Percentiles rank a stretch among this genome's conserved stretches.
phyloP scores from a whole-genome alignment of 2,329 filamentous ascomycete genomes.

The Ascochyta viciae-villosae region DNA sequence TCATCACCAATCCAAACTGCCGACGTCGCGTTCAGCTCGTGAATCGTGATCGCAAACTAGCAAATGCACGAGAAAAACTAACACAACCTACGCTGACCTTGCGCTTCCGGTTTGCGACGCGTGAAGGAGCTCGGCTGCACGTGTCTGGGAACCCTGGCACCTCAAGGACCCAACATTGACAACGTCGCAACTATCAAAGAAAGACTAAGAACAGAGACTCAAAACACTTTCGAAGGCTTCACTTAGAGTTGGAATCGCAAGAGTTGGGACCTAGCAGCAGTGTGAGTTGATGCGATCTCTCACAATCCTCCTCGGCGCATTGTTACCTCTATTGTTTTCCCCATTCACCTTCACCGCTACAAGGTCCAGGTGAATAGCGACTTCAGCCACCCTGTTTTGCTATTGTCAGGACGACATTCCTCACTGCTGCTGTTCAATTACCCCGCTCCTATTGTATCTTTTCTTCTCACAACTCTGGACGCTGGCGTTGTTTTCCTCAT shows the following conservation, averaged over 20 bases:
- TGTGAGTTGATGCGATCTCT: constrained; percentile 6
- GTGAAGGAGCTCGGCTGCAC: constrained; percentile 29
- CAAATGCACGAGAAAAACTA: neutral
- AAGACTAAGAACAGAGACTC: neutral
- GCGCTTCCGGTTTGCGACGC: constrained; percentile 31
- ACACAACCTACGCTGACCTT: neutral
- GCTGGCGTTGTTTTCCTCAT: neutral
- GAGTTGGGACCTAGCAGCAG: neutral
- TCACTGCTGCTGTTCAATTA: neutral
- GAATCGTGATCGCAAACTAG: neutral
- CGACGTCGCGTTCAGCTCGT: neutral
- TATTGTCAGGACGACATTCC: constrained; percentile 1
- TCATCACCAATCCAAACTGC: constrained; percentile 16
- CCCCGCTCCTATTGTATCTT: neutral
- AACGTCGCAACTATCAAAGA: constrained; percentile 19
- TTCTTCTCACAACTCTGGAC: neutral
- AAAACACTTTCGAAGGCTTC: no score
- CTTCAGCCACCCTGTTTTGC: neutral
- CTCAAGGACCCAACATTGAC: constrained; percentile 19
- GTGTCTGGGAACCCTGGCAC: constrained; percentile 33
- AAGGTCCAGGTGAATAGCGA: neutral
- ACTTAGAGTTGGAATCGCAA: neutral
- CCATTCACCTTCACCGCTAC: constrained; percentile 1
- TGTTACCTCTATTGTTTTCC: neutral
- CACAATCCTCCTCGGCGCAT: neutral